phyloP scores from a whole-genome alignment of 148 eudicot species.

The Fallopia convolvulus region DNA sequence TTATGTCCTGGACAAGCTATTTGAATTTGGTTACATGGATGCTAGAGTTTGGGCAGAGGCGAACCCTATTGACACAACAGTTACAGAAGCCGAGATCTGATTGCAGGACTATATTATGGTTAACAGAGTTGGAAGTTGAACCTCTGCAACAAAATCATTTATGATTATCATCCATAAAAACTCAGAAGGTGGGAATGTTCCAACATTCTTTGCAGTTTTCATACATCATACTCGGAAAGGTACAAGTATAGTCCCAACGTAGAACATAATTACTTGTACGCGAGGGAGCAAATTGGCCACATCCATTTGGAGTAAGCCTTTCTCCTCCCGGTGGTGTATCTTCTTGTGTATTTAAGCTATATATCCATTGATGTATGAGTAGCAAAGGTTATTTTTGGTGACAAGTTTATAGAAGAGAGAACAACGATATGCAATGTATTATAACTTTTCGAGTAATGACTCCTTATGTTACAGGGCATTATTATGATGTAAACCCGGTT shows the following conservation, averaged over 20 bases:
- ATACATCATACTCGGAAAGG: background rate
- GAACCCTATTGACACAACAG: slow-evolving; percentile 56
- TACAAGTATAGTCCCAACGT: background rate
- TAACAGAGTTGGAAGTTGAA: background rate
- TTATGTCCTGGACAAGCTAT: slow-evolving; percentile 65
- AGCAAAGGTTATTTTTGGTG: background rate
- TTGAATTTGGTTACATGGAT: slow-evolving; percentile 73
- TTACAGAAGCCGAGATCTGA: slow-evolving; percentile 29
- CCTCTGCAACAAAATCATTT: background rate
- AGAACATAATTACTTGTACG: background rate
- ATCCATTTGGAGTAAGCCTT: background rate
- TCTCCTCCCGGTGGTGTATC: background rate
- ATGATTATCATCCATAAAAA: background rate
- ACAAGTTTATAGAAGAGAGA: too few relatives aligned
- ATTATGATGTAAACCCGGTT: too few relatives aligned
- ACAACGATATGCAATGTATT: background rate
- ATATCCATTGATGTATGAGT: background rate
- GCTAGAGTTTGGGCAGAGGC: slow-evolving; percentile 81
- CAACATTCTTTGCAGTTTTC: background rate
- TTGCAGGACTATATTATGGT: background rate
- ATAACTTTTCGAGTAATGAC: background rate
- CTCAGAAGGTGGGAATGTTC: background rate
- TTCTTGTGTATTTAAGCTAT: background rate
- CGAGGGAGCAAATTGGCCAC: background rate
- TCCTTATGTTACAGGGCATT: background rate